These are phyloP conservation scores for Sanghuangporus weigelae DNA, from an alignment of 1,284 basidiomycete genomes.

Conservation along the genomic window DNA sequence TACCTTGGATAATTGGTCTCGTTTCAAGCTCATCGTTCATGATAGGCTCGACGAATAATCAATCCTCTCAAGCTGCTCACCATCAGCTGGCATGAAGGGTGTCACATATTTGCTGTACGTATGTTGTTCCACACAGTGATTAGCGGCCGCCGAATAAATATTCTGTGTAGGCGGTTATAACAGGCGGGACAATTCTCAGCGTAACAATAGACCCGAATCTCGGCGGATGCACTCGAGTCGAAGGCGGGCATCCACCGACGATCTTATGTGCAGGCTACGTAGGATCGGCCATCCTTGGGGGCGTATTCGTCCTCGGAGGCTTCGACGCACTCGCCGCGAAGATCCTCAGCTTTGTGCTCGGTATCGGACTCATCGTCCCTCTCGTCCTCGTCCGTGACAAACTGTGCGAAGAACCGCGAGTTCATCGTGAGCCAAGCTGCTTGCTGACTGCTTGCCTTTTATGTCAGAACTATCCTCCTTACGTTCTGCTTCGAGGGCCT, in stretches of 20 bases:
- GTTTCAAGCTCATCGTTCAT: background rate
- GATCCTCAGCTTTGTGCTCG: slow-evolving; percentile 76
- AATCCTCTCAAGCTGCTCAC: slow-evolving; percentile 79
- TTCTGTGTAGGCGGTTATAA: slow-evolving; percentile 57
- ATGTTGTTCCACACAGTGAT: background rate
- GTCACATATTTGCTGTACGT: slow-evolving; percentile 68
- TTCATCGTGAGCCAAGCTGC: slow-evolving; percentile 15
- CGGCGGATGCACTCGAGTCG: slow-evolving; percentile 73
- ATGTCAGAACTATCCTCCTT: slow-evolving; percentile 65
- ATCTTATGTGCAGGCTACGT: slow-evolving; percentile 74
- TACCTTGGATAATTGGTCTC: background rate
- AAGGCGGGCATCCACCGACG: slow-evolving; percentile 63
- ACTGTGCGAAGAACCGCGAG: slow-evolving; percentile 44
- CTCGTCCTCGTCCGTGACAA: slow-evolving; percentile 78
- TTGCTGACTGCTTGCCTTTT: slow-evolving; percentile 10
- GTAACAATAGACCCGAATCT: slow-evolving; percentile 78
- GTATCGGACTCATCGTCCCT: slow-evolving; percentile 66
- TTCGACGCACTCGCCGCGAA: slow-evolving; percentile 78
- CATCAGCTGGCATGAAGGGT: slow-evolving; percentile 82
- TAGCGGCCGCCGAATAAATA: background rate
- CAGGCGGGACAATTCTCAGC: slow-evolving; percentile 68
- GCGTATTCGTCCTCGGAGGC: slow-evolving; percentile 69
- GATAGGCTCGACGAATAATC: slow-evolving; percentile 55
- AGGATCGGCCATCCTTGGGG: slow-evolving; percentile 75
- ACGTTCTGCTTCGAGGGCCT: slow-evolving; percentile 70